phyloP scores from a whole-genome alignment of 192 early-diverging fungal genomes.

The Helicostylum pulchrum region DNA sequence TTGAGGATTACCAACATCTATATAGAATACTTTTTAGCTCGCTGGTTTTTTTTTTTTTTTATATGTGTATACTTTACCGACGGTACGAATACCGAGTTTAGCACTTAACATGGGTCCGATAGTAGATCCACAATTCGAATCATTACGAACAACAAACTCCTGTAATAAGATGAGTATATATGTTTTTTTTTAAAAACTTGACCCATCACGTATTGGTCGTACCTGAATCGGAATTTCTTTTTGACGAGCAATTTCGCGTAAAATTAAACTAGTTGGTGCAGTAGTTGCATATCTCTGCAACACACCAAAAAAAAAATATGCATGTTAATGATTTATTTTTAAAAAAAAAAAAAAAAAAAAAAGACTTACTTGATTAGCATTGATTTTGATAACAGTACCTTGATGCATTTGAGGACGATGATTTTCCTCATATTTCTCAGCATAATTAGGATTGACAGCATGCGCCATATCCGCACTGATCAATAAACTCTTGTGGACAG shows the following conservation, averaged over 20 bases:
- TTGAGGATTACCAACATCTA: conserved; percentile 94
- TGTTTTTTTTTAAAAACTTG: too few species aligned
- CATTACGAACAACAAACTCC: conserved; percentile 89
- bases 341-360: neutral
- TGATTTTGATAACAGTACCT: conserved; percentile 94
- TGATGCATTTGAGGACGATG: conserved; percentile 90
- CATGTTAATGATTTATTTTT: neutral
- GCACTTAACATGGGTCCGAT: conserved; percentile 96
- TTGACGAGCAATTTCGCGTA: conserved; percentile 75
- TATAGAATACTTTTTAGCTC: neutral
- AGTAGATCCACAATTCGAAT: conserved; percentile 92
- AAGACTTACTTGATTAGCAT: conserved; percentile 82
- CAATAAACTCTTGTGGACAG: conserved; percentile 79
- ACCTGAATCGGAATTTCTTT: conserved; percentile 74
- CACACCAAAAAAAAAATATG: neutral
- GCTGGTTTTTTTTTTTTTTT: too few species aligned
- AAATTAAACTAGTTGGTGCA: conserved; percentile 64
- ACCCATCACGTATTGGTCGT: neutral
- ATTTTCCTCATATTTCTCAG: conserved; percentile 91
- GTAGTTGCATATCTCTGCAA: conserved; percentile 72
- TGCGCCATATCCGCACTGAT: conserved; percentile 96
- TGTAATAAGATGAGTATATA: neutral
- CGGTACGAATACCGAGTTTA: conserved; percentile 91
- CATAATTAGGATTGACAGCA: conserved; percentile 86
- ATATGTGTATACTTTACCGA: conserved; percentile 56